Base-by-base conservation (phyloP, 768 basidiomycete genomes). In the Trichaptum fuscoviolaceum region DNA sequence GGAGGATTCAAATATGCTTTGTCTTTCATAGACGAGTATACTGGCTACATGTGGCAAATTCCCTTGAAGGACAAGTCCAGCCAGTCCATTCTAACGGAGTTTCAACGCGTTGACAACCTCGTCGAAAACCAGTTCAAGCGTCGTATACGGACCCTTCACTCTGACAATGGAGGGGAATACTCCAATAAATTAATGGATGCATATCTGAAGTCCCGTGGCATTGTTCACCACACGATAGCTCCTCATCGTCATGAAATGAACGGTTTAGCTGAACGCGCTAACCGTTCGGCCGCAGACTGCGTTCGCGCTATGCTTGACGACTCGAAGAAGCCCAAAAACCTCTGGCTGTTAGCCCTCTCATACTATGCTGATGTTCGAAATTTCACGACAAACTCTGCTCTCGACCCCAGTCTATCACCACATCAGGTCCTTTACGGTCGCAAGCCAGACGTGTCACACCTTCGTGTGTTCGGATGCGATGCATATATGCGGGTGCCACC, bases 221-320 rank as follows among this genome's bases (percentile, higher is more conserved):
- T 76, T 17, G 20, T 63, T 0, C 68, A 65, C 20, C 69, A 78
- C 63, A 69, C 66, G 0, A 76, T 73, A 0, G 69, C 71, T 0
- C 71, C 75, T 1, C 69, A 79, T 66, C 71, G 75, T 0, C 76
- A 75, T 0, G 57, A 72, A 1, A 72, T 75, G 42, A 80, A 80
- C 65, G 77, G 81, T 17, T 65, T 81, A 12, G 76, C 79, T 0
- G 79, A 83, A 65, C 68, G 74, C 1, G 71, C 75, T 30, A 81
- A 78, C 36, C 67, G 76, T 1, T 75, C 71, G 0, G 34, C 77
- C 0, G 10, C 76, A 7, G 75, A 80, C 27, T 69, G 72, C 15
- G 72, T 75, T 8, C 69, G 72, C 1, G 77, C 80, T 0, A 72
- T 80, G 73, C 69, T 75, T 0, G 71, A 73, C 58, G 68, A 68